Conservation (phyloP, 2,329 filamentous ascomycete species). For the Monosporascus sp. region DNA sequence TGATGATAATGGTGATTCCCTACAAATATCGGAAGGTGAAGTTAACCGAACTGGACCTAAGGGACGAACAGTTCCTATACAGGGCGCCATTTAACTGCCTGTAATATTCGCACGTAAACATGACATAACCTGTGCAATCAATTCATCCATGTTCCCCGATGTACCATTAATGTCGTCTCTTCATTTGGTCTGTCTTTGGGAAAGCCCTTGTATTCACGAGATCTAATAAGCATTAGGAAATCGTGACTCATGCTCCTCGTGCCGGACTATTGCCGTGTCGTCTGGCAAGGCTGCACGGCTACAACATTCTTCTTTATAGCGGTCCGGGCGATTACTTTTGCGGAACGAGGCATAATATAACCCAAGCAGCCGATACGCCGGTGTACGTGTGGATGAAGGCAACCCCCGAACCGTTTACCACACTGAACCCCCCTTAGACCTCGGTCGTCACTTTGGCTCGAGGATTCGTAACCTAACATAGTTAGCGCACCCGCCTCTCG, state of each 20-base stretch:
- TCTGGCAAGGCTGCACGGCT: background rate
- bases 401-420: background rate
- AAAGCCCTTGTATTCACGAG: background rate
- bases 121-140: too few relatives aligned
- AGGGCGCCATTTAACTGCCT: too few relatives aligned
- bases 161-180: background rate
- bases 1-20: too few relatives aligned
- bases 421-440: constrained; percentile 49
- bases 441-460: constrained; percentile 99
- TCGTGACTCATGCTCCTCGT: background rate
- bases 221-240: background rate
- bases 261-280: background rate
- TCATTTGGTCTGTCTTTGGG: background rate
- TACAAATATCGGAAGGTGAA: too few relatives aligned
- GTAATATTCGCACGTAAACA: too few relatives aligned
- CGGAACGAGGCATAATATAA: background rate
- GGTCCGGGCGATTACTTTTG: background rate
- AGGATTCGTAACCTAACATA: constrained; percentile 77
- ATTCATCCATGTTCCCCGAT: background rate
- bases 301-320: background rate
- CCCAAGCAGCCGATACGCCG: background rate
- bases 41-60: too few relatives aligned
- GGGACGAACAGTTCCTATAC: too few relatives aligned
- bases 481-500: background rate
- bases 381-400: background rate